Evolutionary conservation across 2,329 filamentous ascomycete genomes (phyloP), one percentile per base, ranked within the genome.

Genomic region (Fusarium veterinarium): DNA sequence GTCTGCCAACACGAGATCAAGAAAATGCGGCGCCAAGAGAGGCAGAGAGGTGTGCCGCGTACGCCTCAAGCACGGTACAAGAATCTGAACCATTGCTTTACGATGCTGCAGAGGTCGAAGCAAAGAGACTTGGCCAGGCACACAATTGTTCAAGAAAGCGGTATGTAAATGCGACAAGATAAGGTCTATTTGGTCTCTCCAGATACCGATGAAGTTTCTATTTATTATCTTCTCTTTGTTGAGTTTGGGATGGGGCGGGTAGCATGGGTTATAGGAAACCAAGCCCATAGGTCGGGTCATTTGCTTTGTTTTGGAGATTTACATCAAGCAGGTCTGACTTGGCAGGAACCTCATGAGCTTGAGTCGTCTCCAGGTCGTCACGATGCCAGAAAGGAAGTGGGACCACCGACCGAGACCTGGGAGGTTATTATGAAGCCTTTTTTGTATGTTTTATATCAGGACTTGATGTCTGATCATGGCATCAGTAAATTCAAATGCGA

Each of bases 381-480:
- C 44, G 40, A 41, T 59, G 52, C 53, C 37, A 60, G 60, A 37
- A 30, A 53, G 60, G 42, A 56, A 52, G 62, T 49, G 55, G 59
- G 60, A 53, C 57, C 64, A 40, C 58, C 58, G 51, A 60, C 55
- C 44, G 59, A 67, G 53, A 58, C 48, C 37, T 60, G 35, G 59
- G 60, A 71, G 67, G 60, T 46, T 64, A 53, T 52, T 52, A 63
- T 28, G 58, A 61, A 53, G 48, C 49, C 56, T 53, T 53, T 74
- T 71, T 72, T 72, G 69, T 71, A 73, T 73, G 71, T 73, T 74
- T 74, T 74, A 74, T 65, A 73, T 55, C 51, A 65, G 59, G 59
- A 61, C 63, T 42, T 62, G 71, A 65, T 64, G 63, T 69, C 67
- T 61, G 57, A 56, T 59, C 59, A 51, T 37, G 31, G 33, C 62